phyloP scores from a whole-genome alignment of 179 eudicot species.

The Nepenthes alata region DNA sequence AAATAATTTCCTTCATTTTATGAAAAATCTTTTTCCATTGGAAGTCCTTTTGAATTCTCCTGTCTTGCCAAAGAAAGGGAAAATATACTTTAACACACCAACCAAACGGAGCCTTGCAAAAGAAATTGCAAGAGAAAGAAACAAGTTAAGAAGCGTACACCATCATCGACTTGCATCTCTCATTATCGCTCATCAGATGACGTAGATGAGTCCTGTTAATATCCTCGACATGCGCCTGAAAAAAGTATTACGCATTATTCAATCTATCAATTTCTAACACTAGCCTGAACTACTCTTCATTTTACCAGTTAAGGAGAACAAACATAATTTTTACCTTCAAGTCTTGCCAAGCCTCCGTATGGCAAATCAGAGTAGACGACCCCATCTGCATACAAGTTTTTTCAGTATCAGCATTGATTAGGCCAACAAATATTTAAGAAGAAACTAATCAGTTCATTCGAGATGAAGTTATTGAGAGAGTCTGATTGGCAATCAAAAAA shows the following conservation, averaged over 20 bases:
- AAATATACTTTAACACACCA: background rate
- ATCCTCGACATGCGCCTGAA: constrained; percentile 76
- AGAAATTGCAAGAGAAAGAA: background rate
- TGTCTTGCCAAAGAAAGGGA: background rate
- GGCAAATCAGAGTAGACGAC: constrained; percentile 49
- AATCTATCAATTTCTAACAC: background rate
- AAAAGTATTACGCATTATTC: constrained; percentile 2
- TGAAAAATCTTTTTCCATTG: too few species aligned
- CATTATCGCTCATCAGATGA: constrained; percentile 61
- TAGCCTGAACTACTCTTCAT: too few species aligned
- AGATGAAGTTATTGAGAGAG: too few species aligned
- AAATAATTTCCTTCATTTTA: too few species aligned
- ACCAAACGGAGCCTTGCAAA: background rate
- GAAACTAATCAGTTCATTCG: too few species aligned
- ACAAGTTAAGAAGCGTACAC: constrained; percentile 37
- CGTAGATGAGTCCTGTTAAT: constrained; percentile 83
- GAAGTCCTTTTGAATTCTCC: too few species aligned
- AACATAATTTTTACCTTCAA: constrained; percentile 38
- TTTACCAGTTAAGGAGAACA: too few species aligned
- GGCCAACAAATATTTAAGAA: too few species aligned
- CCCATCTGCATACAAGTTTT: constrained; percentile 43
- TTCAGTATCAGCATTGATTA: too few species aligned
- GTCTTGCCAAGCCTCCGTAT: constrained; percentile 65
- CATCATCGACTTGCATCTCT: constrained; percentile 86
- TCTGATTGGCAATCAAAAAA: too few species aligned